phyloP scores from a whole-genome alignment of 768 basidiomycete genomes.

The Panellus pusillus region DNA sequence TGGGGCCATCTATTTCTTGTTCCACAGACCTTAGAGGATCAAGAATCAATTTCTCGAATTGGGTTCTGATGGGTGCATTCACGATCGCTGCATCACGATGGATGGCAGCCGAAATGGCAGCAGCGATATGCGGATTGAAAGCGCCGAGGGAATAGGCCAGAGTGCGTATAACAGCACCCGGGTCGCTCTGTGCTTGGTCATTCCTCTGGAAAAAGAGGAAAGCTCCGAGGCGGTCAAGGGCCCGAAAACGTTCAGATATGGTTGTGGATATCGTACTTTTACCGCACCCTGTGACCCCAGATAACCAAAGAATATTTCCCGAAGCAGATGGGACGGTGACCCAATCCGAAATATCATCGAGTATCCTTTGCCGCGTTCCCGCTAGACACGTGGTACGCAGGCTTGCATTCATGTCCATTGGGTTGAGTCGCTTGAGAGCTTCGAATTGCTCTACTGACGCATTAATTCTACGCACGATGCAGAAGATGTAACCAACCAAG shows the following conservation, averaged over 20 bases:
- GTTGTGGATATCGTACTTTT: slow-evolving; percentile 23
- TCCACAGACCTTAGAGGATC: neutral
- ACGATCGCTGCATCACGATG: neutral
- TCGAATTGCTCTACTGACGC: too few species aligned
- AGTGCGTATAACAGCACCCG: slow-evolving; percentile 11
- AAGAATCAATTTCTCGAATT: neutral
- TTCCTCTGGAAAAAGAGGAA: slow-evolving; percentile 23
- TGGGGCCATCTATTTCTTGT: neutral
- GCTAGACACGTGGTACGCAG: neutral
- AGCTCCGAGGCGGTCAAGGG: slow-evolving; percentile 17
- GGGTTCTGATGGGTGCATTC: neutral
- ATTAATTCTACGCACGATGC: too few species aligned
- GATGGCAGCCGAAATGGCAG: neutral
- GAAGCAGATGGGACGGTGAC: neutral
- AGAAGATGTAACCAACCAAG: too few species aligned
- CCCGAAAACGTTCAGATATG: slow-evolving; percentile 14
- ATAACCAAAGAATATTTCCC: slow-evolving; percentile 23
- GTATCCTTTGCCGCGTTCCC: neutral
- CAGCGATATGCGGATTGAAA: neutral
- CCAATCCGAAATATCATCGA: neutral
- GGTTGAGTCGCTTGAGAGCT: too few species aligned
- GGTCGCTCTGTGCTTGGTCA: neutral
- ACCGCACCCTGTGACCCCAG: slow-evolving; percentile 23
- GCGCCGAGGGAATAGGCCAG: slow-evolving; percentile 10
- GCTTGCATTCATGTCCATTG: neutral